Evolutionary conservation across 345 rosid genomes (phyloP), one percentile per base, ranked within the genome.

Genomic region (Gossypium stocksii): DNA sequence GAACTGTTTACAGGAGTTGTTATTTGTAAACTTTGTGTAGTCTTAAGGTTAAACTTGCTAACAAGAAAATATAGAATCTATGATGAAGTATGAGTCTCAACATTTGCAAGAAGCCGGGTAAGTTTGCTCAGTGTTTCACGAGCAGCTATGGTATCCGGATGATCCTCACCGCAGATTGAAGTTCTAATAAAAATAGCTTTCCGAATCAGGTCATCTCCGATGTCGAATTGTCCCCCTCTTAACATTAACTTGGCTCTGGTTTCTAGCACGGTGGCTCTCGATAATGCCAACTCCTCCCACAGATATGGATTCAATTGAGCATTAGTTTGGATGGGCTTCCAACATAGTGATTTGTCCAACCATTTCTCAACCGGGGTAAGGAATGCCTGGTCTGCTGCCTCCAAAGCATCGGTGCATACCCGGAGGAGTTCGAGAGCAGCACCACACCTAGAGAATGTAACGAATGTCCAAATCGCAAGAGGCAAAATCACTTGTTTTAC

Each of bases 201-300:
- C 86, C 97, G 83, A 13, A 95, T 85, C 22, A 95, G 79, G 82
- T 90, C 99, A 83, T 95, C 99, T 12, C 91, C 98, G 58, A 89
- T 75, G 76, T 93, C 89, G 19, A 89, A 91, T 69, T 89, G 91
- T 0, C 97, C 97, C 0, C 99, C 99, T 29, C 93, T 82, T 74
- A 90, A 74, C 98, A 93, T 91, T 54, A 95, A 78, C 83, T 95
- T 95, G 70, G 98, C 92, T 79, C 99, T 79, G 23, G 94, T 91
- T 83, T 95, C 99, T 25, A 95, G 87, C 79, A 95, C 97, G 0
- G 89, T 88, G 57, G 98, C 99, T 81, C 98, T 88, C 38, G 85
- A 77, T 11, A 95, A 78, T 1, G 98, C 99, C 66, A 95, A 87
- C 62, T 95, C 99, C 89, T 93, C 90, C 98, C 98, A 95, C 6